Evolutionary conservation across 345 rosid species (phyloP).

Genomic region (Salix caprea): DNA sequence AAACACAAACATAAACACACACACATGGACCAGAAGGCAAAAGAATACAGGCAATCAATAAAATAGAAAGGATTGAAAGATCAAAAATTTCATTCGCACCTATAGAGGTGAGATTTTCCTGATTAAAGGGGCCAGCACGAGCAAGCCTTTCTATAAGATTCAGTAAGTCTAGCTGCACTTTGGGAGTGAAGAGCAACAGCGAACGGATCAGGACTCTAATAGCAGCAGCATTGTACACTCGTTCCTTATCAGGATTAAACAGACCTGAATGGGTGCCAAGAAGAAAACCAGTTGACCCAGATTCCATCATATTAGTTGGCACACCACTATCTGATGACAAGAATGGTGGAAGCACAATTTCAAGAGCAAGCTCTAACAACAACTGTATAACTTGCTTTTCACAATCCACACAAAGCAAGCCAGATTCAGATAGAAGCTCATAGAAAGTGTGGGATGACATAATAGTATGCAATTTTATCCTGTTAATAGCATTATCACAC

Average conservation of each 20-base stretch:
- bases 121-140: conserved; percentile 81
- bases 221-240: conserved; percentile 89
- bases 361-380: conserved; percentile 90
- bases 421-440: conserved; percentile 88
- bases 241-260: conserved; percentile 69
- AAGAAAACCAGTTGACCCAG: conserved; percentile 45
- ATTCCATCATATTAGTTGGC: conserved; percentile 42
- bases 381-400: conserved; percentile 96
- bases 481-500: conserved; percentile 67
- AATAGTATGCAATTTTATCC: conserved; percentile 74
- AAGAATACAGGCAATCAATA: conserved; percentile 6
- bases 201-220: conserved; percentile 78
- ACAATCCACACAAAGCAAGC: conserved; percentile 85
- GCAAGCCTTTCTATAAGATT: conserved; percentile 77
- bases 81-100: conserved; percentile 47
- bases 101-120: conserved; percentile 87
- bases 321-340: conserved; percentile 48
- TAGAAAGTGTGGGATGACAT: conserved; percentile 85
- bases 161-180: conserved; percentile 84
- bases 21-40: background rate
- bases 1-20: background rate
- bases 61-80: background rate
- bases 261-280: conserved; percentile 56
- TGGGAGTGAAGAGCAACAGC: conserved; percentile 87
- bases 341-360: conserved; percentile 89